These are phyloP conservation scores for Phaffia rhodozyma DNA, from an alignment of 1,284 basidiomycete species.

Conservation along the genomic window DNA sequence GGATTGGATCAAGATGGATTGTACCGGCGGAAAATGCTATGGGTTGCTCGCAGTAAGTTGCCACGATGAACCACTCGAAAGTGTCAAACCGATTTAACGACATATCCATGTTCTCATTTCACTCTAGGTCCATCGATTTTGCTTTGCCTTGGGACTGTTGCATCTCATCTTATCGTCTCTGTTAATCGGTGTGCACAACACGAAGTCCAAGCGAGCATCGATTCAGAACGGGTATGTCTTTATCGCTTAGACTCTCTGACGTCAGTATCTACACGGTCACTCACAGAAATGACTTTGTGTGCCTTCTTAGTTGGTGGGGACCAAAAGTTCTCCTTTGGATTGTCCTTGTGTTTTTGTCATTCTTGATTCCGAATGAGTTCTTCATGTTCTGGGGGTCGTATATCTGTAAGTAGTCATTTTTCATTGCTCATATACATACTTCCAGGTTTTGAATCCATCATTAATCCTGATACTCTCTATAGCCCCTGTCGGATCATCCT, in stretches of 20 bases:
- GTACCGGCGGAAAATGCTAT: slow-evolving; percentile 83
- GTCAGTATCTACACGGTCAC: neutral
- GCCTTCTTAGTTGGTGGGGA: slow-evolving; percentile 77
- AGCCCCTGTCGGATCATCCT: slow-evolving; percentile 74
- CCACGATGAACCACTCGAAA: neutral
- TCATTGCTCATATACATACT: slow-evolving; percentile 50
- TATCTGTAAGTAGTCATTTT: slow-evolving; percentile 35
- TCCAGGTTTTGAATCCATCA: slow-evolving; percentile 84
- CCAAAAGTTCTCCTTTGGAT: slow-evolving; percentile 86
- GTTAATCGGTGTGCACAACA: slow-evolving; percentile 78
- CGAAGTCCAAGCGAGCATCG: slow-evolving; percentile 77
- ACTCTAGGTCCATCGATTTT: slow-evolving; percentile 79
- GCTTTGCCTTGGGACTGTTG: slow-evolving; percentile 84
- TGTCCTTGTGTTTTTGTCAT: slow-evolving; percentile 61
- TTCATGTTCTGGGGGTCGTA: slow-evolving; percentile 97
- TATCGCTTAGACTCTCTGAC: no score
- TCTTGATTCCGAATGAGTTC: slow-evolving; percentile 88
- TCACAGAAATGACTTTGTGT: slow-evolving; percentile 3
- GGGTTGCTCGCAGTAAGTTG: slow-evolving; percentile 80
- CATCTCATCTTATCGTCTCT: slow-evolving; percentile 68
- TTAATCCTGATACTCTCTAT: slow-evolving; percentile 90
- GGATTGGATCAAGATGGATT: slow-evolving; percentile 98
- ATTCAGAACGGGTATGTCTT: slow-evolving; percentile 82
- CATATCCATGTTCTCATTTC: neutral
- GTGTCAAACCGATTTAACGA: neutral